Evolutionary conservation across 1,284 basidiomycete species (phyloP), one percentile per base, ranked within the genome.

Genomic region (Ganoderma lingzhi): DNA sequence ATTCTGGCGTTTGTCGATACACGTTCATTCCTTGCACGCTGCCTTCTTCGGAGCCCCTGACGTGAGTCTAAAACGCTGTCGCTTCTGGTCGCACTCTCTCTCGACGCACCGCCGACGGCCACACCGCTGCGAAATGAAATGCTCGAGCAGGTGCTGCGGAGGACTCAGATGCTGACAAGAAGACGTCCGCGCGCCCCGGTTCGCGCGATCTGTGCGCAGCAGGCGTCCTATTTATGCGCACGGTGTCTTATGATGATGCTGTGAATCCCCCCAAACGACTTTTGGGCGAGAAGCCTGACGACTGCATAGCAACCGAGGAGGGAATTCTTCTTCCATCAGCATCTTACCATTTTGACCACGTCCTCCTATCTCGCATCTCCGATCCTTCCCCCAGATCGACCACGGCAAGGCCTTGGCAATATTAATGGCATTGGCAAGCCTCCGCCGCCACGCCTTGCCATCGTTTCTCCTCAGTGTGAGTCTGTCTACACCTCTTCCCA

Each of bases 261-360:
- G 69, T 68, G 63, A 65, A 56, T 35, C 58, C 69, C 69, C 71
- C 63, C 67, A 70, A 72, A 68, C 64, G 67, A 63, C 35, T 56
- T 44, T 37, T 58, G 32, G 53, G 30, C 53, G 53, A 56, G 53
- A 56, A 56, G 53, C 5, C 67, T 64, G 69, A 65, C 64, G 62
- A 64, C 65, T 69, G 60, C 71, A 72, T 72, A 70, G 71, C 71
- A 72, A 72, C 71, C 67, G 69, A 72, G 71, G 66, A 62, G 58
- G 44, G 61, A 41, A 42, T 63, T 58, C 45, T 17, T 28, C 51
- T 45, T 45, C 60, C 68, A 69, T 65, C 67, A 67, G 53, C 60
- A 56, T 35, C 53, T 56, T 56, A 35, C 17, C 53, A 35, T 56
- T 35, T 56, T 14, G 53, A 56, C 53, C 30, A 35, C 2, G 53